A percentile compares a stretch with the other conserved stretches of the same genome.
phyloP scores from a whole-genome alignment of 345 rosid genomes.

The Eucalyptus camaldulensis region DNA sequence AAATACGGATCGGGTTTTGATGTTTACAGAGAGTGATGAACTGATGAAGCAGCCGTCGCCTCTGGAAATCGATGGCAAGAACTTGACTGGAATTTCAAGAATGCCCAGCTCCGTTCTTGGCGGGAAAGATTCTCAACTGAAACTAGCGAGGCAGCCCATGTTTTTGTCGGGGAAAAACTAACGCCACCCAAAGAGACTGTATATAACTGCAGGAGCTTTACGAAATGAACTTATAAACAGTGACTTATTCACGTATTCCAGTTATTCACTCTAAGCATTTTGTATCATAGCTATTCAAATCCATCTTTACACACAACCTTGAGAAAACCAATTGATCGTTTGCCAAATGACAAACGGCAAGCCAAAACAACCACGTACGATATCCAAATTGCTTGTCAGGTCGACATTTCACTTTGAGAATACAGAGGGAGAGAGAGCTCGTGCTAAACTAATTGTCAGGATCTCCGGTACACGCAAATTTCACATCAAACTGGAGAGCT shows the following conservation, averaged over 20 bases:
- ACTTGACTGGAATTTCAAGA: background rate
- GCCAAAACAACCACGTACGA: background rate
- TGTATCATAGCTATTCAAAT: background rate
- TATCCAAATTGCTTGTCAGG: background rate
- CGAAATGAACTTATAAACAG: background rate
- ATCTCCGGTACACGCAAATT: fast-evolving
- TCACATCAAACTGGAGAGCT: background rate
- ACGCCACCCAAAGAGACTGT: background rate
- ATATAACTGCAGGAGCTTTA: background rate
- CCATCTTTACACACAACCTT: background rate
- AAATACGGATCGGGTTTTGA: background rate
- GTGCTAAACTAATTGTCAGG: background rate
- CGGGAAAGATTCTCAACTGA: background rate
- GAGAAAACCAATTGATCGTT: background rate
- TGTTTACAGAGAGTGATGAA: background rate
- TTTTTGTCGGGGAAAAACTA: background rate
- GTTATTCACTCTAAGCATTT: background rate
- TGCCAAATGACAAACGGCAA: background rate
- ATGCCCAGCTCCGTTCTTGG: background rate
- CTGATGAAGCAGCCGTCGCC: background rate
- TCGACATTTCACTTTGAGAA: background rate
- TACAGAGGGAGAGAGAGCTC: background rate
- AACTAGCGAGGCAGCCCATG: background rate
- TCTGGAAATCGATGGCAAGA: background rate
- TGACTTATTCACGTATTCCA: background rate